A percentile compares a stretch with the other conserved stretches of the same genome.
Evolutionary conservation across 2,329 filamentous ascomycete genomes (phyloP).

Genomic region (Aspergillus brasiliensis): DNA sequence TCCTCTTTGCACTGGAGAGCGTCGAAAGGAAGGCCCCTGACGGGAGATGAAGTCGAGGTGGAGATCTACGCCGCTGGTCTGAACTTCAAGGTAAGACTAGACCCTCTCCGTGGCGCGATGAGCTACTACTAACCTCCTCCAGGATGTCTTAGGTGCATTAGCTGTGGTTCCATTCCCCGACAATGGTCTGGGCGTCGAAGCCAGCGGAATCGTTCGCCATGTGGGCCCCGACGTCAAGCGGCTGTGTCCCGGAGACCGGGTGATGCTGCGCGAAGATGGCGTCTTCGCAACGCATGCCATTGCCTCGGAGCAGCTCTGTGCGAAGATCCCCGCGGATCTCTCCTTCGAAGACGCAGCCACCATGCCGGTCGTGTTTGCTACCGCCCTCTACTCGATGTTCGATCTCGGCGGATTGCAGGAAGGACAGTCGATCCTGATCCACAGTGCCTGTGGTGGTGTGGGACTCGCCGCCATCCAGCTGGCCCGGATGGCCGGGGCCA

Average conservation of each 20-base stretch:
- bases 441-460: conserved; percentile 8
- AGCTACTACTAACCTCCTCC: background rate
- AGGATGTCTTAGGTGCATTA: conserved; percentile 1
- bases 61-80: conserved; percentile 10
- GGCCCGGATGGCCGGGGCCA: conserved; percentile 6
- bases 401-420: conserved; percentile 4
- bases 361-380: conserved; percentile 7
- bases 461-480: conserved; percentile 15
- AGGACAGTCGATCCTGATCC: conserved; percentile 15
- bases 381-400: conserved; percentile 13
- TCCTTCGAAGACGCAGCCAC: conserved; percentile 10
- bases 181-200: conserved; percentile 23
- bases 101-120: background rate
- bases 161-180: background rate
- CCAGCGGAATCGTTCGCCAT: conserved; percentile 23
- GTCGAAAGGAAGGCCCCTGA: background rate
- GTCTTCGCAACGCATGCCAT: background rate
- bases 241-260: conserved; percentile 26
- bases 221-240: conserved; percentile 24
- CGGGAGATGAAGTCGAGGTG: conserved; percentile 25
- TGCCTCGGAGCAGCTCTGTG: conserved; percentile 9
- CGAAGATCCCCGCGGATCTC: conserved; percentile 4
- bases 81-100: conserved; percentile 2
- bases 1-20: conserved; percentile 24
- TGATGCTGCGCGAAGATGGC: conserved; percentile 10